These are phyloP conservation scores for Herpetomonas samuelpessoai DNA, from an alignment of 208 protist species.

Conservation along the genomic window DNA sequence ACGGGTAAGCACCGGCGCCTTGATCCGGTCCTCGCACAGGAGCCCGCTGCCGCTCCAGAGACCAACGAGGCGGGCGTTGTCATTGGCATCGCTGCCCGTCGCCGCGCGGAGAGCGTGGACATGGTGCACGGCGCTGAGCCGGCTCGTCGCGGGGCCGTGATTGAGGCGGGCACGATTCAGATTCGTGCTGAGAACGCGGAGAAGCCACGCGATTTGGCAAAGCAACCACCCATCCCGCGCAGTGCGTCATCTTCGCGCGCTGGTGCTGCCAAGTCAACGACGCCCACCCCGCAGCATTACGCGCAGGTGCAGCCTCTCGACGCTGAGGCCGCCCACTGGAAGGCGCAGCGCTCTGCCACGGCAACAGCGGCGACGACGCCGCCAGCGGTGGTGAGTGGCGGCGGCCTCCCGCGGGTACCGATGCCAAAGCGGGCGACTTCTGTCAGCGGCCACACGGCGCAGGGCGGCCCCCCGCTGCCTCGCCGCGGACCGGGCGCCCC, in stretches of 20 bases:
- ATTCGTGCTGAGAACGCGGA: slow-evolving; percentile 67
- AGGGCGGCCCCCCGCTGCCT: slow-evolving; percentile 68
- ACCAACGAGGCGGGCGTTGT: slow-evolving; percentile 58
- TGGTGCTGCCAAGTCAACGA: neutral
- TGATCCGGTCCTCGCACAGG: slow-evolving; percentile 9
- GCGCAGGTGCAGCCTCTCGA: neutral
- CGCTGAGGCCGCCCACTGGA: neutral
- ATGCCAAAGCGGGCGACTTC: slow-evolving; percentile 33
- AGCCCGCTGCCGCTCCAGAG: slow-evolving; percentile 16
- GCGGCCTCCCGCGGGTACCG: neutral
- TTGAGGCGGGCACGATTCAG: slow-evolving; percentile 45
- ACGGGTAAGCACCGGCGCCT: neutral
- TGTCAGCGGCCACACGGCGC: slow-evolving; percentile 39
- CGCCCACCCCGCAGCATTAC: neutral
- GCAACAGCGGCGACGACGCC: slow-evolving; percentile 13
- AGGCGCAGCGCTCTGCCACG: slow-evolving; percentile 4
- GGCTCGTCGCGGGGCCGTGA: no score
- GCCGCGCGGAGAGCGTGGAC: slow-evolving; percentile 55
- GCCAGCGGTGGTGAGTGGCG: neutral
- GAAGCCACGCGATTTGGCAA: slow-evolving; percentile 45
- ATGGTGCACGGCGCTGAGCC: slow-evolving; percentile 15
- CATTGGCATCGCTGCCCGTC: slow-evolving; percentile 73
- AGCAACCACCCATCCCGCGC: slow-evolving; percentile 54
- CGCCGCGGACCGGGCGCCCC: slow-evolving; percentile 50
- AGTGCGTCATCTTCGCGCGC: slow-evolving; percentile 37